These are phyloP conservation scores for Linnemannia schmuckeri DNA, from an alignment of 192 early-diverging fungal genomes.

Conservation along the genomic window DNA sequence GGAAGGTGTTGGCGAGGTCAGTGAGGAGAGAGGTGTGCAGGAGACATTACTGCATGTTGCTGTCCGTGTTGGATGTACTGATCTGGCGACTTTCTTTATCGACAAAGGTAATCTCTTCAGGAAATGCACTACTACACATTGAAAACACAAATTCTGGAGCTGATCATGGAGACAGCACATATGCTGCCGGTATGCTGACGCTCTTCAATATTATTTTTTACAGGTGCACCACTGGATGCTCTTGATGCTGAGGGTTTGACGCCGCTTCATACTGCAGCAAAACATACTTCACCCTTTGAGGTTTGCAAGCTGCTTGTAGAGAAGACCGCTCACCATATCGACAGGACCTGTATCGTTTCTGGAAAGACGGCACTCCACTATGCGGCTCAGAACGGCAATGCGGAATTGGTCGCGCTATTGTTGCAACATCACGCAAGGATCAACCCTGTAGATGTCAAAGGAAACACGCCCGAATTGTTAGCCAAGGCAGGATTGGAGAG, in stretches of 20 bases:
- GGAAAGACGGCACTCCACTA: conserved; percentile 53
- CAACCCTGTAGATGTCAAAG: conserved; percentile 48
- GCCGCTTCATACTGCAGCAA: conserved; percentile 57
- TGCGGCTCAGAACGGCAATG: conserved; percentile 49
- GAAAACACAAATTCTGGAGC: neutral
- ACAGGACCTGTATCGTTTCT: conserved; percentile 43
- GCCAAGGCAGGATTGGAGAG: conserved; percentile 46
- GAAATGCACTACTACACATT: neutral
- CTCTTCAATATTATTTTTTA: neutral
- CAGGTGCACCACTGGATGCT: conserved; percentile 55
- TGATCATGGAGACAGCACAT: neutral
- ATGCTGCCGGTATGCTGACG: neutral
- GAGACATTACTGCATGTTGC: conserved; percentile 58
- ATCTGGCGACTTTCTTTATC: conserved; percentile 47
- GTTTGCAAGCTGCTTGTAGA: conserved; percentile 52
- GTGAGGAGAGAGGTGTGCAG: conserved; percentile 51
- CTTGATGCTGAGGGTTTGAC: conserved; percentile 55
- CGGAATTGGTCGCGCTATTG: conserved; percentile 44
- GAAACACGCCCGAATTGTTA: conserved; percentile 49
- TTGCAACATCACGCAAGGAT: conserved; percentile 52
- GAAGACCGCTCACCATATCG: conserved; percentile 51
- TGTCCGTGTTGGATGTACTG: conserved; percentile 50
- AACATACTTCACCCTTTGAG: conserved; percentile 40
- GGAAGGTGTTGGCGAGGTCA: conserved; percentile 55
- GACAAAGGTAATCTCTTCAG: conserved; percentile 25